Evolutionary conservation across 106 monocot species (phyloP), one percentile per base, ranked within the genome.

Genomic region (Narthecium ossifragum): DNA sequence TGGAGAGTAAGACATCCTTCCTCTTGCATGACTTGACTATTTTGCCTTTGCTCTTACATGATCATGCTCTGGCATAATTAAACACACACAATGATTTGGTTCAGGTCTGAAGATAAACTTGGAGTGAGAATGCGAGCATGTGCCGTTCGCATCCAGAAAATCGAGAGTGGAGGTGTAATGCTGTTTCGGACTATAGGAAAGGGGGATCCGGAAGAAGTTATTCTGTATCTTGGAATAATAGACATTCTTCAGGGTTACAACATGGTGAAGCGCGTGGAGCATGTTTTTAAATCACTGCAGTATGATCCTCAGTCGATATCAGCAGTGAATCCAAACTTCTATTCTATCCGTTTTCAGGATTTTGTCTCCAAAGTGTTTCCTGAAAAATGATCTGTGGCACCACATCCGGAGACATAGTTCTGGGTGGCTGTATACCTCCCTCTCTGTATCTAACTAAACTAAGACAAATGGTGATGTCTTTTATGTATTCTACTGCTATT

Each of bases 201-300:
- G 32, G 31, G 34, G 21, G 49, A 50, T 32, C 31, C 31, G 0
- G 17, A 46, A 28, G 23, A 61, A 12, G 53, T 53, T 14, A 11
- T 53, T 14, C 38, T 53, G 8, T 52, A 25, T 37, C n/a, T 51
- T n/a, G 62, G 49, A 25, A 37, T 64, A 22, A 22, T 53, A 1
- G 38, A 52, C 24, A 52, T 53, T 26, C 36, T 64, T 18, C 64
- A 64, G 32, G 52, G 53, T 18, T 39, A 53, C 26, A 38, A 34
- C 39, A 28, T 52, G 37, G 22, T 64, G 14, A 64, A 64, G 38
- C 37, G 38, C 5, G 52, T 53, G 64, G 64, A 64, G 39, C 51
- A 37, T 52, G 63, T 53, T 0, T 64, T 52, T 37, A 64, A 27
- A 28, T 53, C 34, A 52, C 53, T 64, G 26, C 63, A 53, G 0